Base-by-base conservation (phyloP, 2,329 filamentous ascomycete species). In the Colletotrichum karsti region DNA sequence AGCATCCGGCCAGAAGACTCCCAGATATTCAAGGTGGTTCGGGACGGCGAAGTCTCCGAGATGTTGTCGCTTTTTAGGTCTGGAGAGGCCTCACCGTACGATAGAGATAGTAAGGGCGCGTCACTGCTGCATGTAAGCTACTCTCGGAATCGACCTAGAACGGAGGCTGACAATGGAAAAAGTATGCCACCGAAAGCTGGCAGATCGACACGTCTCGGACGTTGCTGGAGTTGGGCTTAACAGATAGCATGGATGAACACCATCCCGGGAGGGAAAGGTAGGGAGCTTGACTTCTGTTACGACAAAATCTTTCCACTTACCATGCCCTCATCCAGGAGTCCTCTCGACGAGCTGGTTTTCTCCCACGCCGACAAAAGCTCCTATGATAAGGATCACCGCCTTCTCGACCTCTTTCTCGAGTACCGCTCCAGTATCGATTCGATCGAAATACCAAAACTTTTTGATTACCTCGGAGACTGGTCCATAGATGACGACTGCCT, bases 71-170 rank as follows among this genome's bases (percentile, higher is more conserved):
- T 46, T 9, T 46, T 46, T 3, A 22, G 42, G 8, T 24, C 20
- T 3, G 42, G 42, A 46, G 42, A 46, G 15, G 42, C 42, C 0
- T 46, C 42, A 0, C 42, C 42, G 12, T 20, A 24, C 13, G 42
- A 46, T 13, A 46, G 42, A 46, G 42, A 46, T 0, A 24, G 24
- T 12, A 20, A 46, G 20, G 42, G 42, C 0, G 42, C 42, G 5
- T 46, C 42, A 0, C 42, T 46, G 4, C 24, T 46, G 24, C 24
- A 46, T 12, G 20, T 46, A 24, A 46, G 42, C 24, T 8, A 12
- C 5, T 44, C 2, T 15, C 42, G 7, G 20, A 1, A 7, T 46
- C 0, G 1, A 12, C 9, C 22, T 12, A 26, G 20, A 0, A 1
- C 0, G 24, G 15, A 7, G 7, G 42, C 42, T 46, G 10, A 46